Base-by-base conservation (phyloP, 2,329 filamentous ascomycete species). In the Diaporthe sp. region DNA sequence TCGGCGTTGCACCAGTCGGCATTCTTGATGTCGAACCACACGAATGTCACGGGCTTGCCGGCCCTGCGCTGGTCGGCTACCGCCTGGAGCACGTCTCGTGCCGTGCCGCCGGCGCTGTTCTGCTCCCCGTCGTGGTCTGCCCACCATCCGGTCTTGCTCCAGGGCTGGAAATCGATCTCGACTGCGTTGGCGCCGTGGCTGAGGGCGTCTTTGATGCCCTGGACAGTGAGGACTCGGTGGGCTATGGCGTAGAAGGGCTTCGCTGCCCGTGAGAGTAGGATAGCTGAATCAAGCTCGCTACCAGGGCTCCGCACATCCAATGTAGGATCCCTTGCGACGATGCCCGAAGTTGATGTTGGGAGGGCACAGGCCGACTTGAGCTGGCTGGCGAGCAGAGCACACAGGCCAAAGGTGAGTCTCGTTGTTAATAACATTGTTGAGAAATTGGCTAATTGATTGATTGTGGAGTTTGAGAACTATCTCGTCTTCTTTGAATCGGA, bases 1-100 rank as follows among this genome's bases (percentile, higher is more conserved):
- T 60, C 57, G 57, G 57, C 34, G 19, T 60, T 37, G 34, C 57
- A 60, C 57, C 57, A 60, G 34, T 60, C 57, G 57, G 57, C 57
- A 2, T 42, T 42, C 57, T 61, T 61, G 34, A 39, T 61, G 22
- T 61, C 57, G 13, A 61, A 61, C 57, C 57, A 61, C 5, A 61
- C 57, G 39, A 61, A 61, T 2, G 57, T 42, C 34, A 61, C 57
- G 2, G 57, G 34, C 37, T 42, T 61, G 57, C 57, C 57, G 57
- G 34, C 57, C 34, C 57, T 61, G 34, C 57, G 57, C 34, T 61
- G 57, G 57, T 61, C 34, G 57, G 57, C 57, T 3, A 61, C 57
- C 34, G 57, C 57, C 34, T 61, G 57, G 10, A 61, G 57, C 22
- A 61, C 57, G 5, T 61, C 57, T n/a, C 57, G 34, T 42, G 57